These are phyloP conservation scores for Hibiscus mutabilis DNA, from an alignment of 345 rosid genomes.

Conservation along the genomic window DNA sequence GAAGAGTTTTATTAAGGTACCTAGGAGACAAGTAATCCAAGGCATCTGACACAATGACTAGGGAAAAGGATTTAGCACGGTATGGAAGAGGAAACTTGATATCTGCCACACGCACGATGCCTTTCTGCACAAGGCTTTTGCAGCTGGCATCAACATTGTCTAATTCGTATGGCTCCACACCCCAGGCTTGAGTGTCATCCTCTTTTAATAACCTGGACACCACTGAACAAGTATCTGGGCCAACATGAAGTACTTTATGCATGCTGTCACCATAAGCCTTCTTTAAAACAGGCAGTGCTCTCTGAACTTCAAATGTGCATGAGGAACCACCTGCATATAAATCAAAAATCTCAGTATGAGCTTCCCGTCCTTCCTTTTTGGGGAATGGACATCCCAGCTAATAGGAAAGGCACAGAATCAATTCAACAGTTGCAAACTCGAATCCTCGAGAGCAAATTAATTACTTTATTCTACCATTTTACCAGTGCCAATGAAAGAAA, in stretches of 20 bases:
- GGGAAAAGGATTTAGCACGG: constrained; percentile 56
- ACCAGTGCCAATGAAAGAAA: background rate
- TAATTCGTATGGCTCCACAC: constrained; percentile 68
- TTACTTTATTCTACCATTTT: background rate
- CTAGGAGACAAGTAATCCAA: constrained; percentile 67
- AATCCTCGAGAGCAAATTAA: background rate
- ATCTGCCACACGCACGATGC: constrained; percentile 53
- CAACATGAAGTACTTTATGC: constrained; percentile 57
- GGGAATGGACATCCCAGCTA: background rate
- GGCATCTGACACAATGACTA: constrained; percentile 62
- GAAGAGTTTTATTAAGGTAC: constrained; percentile 59
- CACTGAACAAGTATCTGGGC: constrained; percentile 62
- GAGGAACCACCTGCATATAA: constrained; percentile 40
- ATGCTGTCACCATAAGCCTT: constrained; percentile 65
- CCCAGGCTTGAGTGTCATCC: constrained; percentile 53
- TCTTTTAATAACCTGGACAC: constrained; percentile 55
- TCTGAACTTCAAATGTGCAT: constrained; percentile 52
- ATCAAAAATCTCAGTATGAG: constrained; percentile 5
- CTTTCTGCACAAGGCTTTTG: constrained; percentile 46
- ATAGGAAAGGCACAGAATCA: background rate
- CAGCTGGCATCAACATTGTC: constrained; percentile 52
- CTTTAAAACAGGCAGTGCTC: constrained; percentile 46
- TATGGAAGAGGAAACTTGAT: constrained; percentile 62
- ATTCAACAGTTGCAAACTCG: background rate
- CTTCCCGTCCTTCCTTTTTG: background rate